Evolutionary conservation across 164 flowering plant genomes (phyloP), one percentile per base, ranked within the genome.

Genomic region (Vitis vinifera): DNA sequence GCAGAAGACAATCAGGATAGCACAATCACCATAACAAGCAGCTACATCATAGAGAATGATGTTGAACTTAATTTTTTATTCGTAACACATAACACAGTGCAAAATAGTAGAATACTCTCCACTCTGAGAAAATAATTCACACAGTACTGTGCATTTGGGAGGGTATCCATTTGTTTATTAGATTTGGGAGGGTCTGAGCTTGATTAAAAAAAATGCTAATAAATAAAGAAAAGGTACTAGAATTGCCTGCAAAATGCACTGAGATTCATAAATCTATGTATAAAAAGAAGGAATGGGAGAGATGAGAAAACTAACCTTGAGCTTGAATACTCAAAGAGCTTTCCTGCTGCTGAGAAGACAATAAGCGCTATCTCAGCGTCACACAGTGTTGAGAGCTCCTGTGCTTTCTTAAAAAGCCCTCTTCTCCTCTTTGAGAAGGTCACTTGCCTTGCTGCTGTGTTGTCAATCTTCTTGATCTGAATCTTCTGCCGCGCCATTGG

Each of bases 351-450:
- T 50, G 91, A 87, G 74, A 85, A 87, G 63, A 85, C 77, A 37
- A 87, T 72, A 74, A 85, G 82, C 67, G 81, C 90, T 37, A 87
- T 80, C 67, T 87, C 87, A 29, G 88, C 91, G 71, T 88, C 91
- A 58, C 91, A 88, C 19, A 86, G 87, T 71, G 78, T 81, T 9
- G 90, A 75, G 49, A 88, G 89, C 73, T 88, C 91, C n/a, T 77
- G 64, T 51, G 89, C 89, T 65, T 88, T 88, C 84, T 88, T 88
- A 65, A 88, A 81, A 44, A 86, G 77, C 79, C 89, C 91, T 68
- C 85, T 88, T 73, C 88, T 78, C 51, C 91, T 78, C 76, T 86
- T 86, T 23, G 72, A 76, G 55, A 76, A 76, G 0, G 75, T 76
- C 62, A 76, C 79, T 44, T 76, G 79, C 47, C 79, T 63, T 37